A percentile compares a stretch with the other conserved stretches of the same genome.
Evolutionary conservation across 768 basidiomycete species (phyloP).

Genomic region (Sporobolomyces phaffii): DNA sequence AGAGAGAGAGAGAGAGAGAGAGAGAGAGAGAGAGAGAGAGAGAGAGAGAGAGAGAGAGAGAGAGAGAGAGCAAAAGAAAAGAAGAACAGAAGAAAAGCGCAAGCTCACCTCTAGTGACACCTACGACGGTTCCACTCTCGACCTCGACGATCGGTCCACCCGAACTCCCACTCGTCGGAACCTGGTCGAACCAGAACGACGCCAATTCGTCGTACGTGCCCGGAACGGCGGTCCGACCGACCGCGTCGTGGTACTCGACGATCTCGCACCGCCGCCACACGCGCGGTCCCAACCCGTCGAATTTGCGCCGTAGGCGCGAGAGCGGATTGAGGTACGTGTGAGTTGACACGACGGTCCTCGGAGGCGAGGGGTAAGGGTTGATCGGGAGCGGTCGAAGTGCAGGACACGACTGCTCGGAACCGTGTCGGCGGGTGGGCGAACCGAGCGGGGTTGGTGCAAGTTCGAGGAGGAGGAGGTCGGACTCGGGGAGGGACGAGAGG

Average conservation of each 20-base stretch:
- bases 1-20: background rate
- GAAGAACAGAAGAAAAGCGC: background rate
- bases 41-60: background rate
- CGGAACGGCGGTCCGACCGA: constrained; percentile 54
- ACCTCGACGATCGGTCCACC: constrained; percentile 64
- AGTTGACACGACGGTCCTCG: constrained; percentile 52
- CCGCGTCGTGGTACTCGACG: constrained; percentile 58
- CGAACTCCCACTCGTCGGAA: constrained; percentile 62
- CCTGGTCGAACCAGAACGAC: constrained; percentile 55
- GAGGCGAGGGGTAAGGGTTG: constrained; percentile 58
- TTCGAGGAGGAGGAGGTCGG: constrained; percentile 56
- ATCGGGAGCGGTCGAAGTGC: constrained; percentile 54
- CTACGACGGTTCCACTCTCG: constrained; percentile 60
- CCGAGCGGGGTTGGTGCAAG: constrained; percentile 19
- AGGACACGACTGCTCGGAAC: background rate
- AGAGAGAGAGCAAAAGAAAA: background rate
- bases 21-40: too few relatives aligned
- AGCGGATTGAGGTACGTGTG: constrained; percentile 51
- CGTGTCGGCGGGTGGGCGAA: background rate
- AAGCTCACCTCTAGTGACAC: constrained; percentile 55
- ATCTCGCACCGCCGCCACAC: constrained; percentile 56
- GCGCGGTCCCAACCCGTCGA: constrained; percentile 55
- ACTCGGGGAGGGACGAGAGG: constrained; percentile 57
- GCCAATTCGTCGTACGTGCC: constrained; percentile 65
- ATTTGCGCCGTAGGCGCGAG: constrained; percentile 45